These are phyloP conservation scores for Pichia sp. DNA, from an alignment of 1,139 yeast genomes.

Conservation along the genomic window DNA sequence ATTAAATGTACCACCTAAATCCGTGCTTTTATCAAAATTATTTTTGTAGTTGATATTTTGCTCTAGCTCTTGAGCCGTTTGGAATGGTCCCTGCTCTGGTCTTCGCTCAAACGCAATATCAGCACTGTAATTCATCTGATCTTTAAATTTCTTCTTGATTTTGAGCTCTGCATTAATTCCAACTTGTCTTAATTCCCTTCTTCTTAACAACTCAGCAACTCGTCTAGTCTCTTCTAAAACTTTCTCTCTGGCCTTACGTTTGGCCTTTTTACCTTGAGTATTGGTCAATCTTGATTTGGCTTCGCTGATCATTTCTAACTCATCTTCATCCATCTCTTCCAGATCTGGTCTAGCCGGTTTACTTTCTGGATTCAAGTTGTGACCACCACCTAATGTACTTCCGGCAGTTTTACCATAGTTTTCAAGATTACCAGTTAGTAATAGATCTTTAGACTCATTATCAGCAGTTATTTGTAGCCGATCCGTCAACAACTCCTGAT, in stretches of 20 bases:
- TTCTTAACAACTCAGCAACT: conserved; percentile 67
- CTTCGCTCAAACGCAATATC: conserved; percentile 74
- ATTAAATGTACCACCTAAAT: conserved; percentile 35
- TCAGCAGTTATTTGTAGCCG: conserved; percentile 19
- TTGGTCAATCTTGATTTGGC: conserved; percentile 89
- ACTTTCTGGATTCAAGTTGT: conserved; percentile 71
- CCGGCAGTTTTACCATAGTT: conserved; percentile 31
- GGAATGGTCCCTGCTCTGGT: conserved; percentile 68
- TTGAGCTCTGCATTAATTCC: conserved; percentile 58
- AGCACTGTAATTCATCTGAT: conserved; percentile 67
- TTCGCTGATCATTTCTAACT: conserved; percentile 85
- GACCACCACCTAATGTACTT: conserved; percentile 44
- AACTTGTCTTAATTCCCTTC: conserved; percentile 81
- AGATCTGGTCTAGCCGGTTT: conserved; percentile 78
- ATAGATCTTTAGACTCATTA: conserved; percentile 26
- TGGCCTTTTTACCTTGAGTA: conserved; percentile 93
- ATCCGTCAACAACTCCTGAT: conserved; percentile 63
- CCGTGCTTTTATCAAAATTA: conserved; percentile 32
- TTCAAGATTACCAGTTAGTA: conserved; percentile 17
- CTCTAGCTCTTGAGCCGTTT: conserved; percentile 49
- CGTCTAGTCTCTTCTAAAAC: conserved; percentile 48
- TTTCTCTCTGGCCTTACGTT: conserved; percentile 80
- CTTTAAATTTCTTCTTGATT: conserved; percentile 43
- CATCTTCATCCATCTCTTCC: conserved; percentile 78
- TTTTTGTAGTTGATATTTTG: conserved; percentile 32